A percentile compares a stretch with the other conserved stretches of the same genome.
Evolutionary conservation across 805 yeast species (phyloP).

Genomic region (Jamesozyma spencerorum): DNA sequence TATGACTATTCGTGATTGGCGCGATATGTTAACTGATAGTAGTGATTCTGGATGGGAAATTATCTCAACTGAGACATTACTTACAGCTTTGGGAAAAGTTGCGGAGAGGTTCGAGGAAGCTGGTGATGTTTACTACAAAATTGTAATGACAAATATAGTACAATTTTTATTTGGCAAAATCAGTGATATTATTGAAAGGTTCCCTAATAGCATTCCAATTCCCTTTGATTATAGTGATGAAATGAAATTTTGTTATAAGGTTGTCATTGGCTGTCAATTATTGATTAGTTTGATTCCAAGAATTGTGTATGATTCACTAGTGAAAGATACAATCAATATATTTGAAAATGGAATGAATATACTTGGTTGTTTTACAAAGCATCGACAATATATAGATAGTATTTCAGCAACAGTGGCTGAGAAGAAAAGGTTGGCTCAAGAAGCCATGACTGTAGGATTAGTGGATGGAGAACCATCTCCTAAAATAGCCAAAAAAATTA

Average conservation of each 20-base stretch:
- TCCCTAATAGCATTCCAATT: slow-evolving; percentile 33
- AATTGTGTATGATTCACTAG: slow-evolving; percentile 27
- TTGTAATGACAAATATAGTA: slow-evolving; percentile 33
- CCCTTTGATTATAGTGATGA: slow-evolving; percentile 25
- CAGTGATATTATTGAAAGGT: slow-evolving; percentile 24
- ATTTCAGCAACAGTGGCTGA: slow-evolving; percentile 15
- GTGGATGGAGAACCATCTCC: slow-evolving; percentile 7
- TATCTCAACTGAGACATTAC: slow-evolving; percentile 15
- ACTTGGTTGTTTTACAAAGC: slow-evolving; percentile 25
- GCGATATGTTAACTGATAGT: slow-evolving; percentile 25
- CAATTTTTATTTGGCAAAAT: slow-evolving; percentile 34
- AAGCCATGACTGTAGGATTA: slow-evolving; percentile 26
- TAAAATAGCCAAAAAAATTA: slow-evolving; percentile 15
- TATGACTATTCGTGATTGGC: slow-evolving; percentile 16
- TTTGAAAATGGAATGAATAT: slow-evolving; percentile 12
- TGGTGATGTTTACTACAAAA: slow-evolving; percentile 39
- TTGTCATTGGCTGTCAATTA: slow-evolving; percentile 31
- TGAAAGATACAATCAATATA: slow-evolving; percentile 10
- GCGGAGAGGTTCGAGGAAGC: slow-evolving; percentile 36
- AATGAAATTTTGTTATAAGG: slow-evolving; percentile 32
- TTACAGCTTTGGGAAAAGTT: slow-evolving; percentile 25
- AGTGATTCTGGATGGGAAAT: slow-evolving; percentile 22
- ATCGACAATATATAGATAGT: slow-evolving; percentile 23
- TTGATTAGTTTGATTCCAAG: slow-evolving; percentile 43
- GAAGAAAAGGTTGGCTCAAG: slow-evolving; percentile 26